Conservation (phyloP, 257 asterid genomes). For the Fraxinus cuspidata region DNA sequence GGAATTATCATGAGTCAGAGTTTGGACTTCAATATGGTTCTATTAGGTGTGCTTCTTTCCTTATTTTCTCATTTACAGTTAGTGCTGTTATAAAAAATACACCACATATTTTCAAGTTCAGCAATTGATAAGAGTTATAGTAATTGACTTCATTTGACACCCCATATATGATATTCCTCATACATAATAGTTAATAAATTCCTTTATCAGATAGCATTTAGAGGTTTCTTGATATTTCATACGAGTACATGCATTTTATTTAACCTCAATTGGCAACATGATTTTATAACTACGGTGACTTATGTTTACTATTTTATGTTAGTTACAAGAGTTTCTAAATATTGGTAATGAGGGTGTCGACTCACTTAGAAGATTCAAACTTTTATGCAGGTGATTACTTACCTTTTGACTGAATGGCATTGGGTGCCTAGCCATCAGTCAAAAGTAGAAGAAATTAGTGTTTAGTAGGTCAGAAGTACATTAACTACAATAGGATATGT, state of each 20-base stretch:
- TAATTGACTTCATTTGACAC: background rate
- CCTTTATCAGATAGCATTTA: slow-evolving; percentile 5
- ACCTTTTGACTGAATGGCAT: slow-evolving; percentile 1
- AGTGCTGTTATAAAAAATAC: background rate
- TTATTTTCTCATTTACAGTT: background rate
- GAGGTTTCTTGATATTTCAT: slow-evolving; percentile 15
- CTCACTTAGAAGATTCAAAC: background rate
- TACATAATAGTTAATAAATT: slow-evolving; percentile 1
- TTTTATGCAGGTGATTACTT: background rate
- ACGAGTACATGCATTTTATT: background rate
- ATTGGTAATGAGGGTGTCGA: background rate
- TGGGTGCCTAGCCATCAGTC: slow-evolving; percentile 5
- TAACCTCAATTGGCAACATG: background rate
- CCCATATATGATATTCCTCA: background rate
- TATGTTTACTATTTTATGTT: background rate
- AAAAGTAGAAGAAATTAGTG: background rate
- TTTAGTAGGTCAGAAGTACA: slow-evolving; percentile 12
- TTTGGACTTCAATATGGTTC: slow-evolving; percentile 59
- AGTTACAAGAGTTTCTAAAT: background rate
- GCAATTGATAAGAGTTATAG: slow-evolving; percentile 10
- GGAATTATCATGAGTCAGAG: slow-evolving; percentile 57
- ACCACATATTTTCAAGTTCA: background rate
- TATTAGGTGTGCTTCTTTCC: slow-evolving; percentile 58
- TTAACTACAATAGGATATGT: background rate
- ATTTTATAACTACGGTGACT: slow-evolving; percentile 1